phyloP scores from a whole-genome alignment of 1,139 yeast species.

The Martiniozyma asiatica region DNA sequence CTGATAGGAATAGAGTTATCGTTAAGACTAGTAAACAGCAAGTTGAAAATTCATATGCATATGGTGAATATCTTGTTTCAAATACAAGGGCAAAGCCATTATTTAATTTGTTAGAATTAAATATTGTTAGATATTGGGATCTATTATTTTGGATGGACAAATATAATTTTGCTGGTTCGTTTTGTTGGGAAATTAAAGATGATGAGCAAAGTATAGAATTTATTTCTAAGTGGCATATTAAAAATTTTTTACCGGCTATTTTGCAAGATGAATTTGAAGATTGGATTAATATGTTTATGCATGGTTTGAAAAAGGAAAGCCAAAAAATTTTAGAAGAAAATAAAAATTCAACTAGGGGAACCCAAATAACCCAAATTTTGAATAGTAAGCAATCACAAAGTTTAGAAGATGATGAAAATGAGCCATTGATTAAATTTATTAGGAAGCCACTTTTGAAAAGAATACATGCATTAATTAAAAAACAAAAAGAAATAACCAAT shows the following conservation, averaged over 20 bases:
- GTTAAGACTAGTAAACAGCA: slow-evolving; percentile 65
- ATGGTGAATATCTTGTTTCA: slow-evolving; percentile 76
- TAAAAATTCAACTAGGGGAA: slow-evolving; percentile 43
- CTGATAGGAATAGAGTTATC: slow-evolving; percentile 65
- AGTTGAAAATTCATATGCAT: slow-evolving; percentile 85
- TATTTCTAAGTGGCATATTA: slow-evolving; percentile 71
- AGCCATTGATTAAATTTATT: slow-evolving; percentile 38
- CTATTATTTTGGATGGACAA: slow-evolving; percentile 89
- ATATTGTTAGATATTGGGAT: slow-evolving; percentile 80
- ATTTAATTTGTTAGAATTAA: slow-evolving; percentile 70
- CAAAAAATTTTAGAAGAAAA: slow-evolving; percentile 22
- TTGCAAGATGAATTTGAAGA: slow-evolving; percentile 77
- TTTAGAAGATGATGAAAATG: slow-evolving; percentile 20
- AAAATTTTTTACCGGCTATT: slow-evolving; percentile 59
- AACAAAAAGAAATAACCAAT: slow-evolving; percentile 62
- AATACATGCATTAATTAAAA: slow-evolving; percentile 48
- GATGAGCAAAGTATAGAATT: slow-evolving; percentile 51
- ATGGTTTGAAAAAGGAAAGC: slow-evolving; percentile 52
- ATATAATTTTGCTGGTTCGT: slow-evolving; percentile 76
- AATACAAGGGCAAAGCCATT: slow-evolving; percentile 72
- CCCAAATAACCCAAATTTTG: slow-evolving; percentile 50
- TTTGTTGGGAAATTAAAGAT: slow-evolving; percentile 46
- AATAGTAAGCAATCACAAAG: slow-evolving; percentile 29
- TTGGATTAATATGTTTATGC: slow-evolving; percentile 73
- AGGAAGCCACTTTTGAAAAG: slow-evolving; percentile 57